Percentiles rank a stretch among this genome's conserved stretches.
Evolutionary conservation across 2,329 filamentous ascomycete genomes (phyloP).

Genomic region (Penicillium hordei): DNA sequence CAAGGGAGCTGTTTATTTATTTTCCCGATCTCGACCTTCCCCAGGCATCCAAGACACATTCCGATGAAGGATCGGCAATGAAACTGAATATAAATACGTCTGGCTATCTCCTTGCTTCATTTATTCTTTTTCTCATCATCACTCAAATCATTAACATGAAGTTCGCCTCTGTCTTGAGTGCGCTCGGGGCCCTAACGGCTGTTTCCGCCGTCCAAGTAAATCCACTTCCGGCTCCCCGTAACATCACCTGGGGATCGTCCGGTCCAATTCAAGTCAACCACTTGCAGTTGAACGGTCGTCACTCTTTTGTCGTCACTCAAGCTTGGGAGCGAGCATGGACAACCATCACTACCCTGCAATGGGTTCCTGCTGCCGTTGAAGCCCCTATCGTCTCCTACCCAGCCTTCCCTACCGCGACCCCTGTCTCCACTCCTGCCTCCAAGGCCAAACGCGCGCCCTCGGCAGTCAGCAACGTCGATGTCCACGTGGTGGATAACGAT

Average conservation of each 20-base stretch:
- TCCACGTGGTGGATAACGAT: constrained; percentile 47
- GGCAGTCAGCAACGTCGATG: constrained; percentile 45
- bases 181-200: constrained; percentile 35
- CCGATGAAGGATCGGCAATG: constrained; percentile 21
- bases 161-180: constrained; percentile 27
- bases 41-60: neutral
- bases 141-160: constrained; percentile 26
- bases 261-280: constrained; percentile 48
- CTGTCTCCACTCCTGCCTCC: constrained; percentile 26
- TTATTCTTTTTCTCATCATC: neutral
- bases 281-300: constrained; percentile 38
- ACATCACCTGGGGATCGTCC: constrained; percentile 54
- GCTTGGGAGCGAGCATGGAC: constrained; percentile 54
- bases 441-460: constrained; percentile 33
- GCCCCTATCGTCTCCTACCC: constrained; percentile 52
- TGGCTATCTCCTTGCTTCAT: neutral
- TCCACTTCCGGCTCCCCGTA: constrained; percentile 55
- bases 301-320: constrained; percentile 39
- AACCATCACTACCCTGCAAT: constrained; percentile 52
- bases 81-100: constrained; percentile 18
- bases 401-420: constrained; percentile 50
- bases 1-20: neutral
- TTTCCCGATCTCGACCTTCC: neutral
- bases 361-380: constrained; percentile 56
- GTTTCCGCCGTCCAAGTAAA: constrained; percentile 53